Evolutionary conservation across 345 rosid genomes (phyloP).

Genomic region (Aquilaria sinensis): DNA sequence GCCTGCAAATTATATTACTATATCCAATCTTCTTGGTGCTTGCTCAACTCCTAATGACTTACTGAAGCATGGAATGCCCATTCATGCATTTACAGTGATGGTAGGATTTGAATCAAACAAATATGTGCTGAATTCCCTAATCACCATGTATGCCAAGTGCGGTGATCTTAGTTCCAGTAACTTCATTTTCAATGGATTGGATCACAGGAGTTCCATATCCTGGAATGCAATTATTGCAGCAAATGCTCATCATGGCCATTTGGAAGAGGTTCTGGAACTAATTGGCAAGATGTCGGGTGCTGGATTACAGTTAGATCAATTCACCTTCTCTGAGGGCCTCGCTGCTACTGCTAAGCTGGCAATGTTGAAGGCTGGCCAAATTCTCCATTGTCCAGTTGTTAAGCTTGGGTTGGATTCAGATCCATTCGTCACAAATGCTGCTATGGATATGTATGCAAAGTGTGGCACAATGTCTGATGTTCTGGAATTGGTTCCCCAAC

Average conservation of each 20-base stretch:
- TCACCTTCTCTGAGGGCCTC: constrained; percentile 71
- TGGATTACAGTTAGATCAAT: constrained; percentile 62
- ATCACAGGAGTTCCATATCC: constrained; percentile 38
- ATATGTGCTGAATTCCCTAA: constrained; percentile 63
- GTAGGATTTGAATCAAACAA: constrained; percentile 56
- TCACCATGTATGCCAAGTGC: constrained; percentile 78
- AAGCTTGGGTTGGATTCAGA: constrained; percentile 62
- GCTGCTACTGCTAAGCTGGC: constrained; percentile 77
- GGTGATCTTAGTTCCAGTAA: constrained; percentile 59
- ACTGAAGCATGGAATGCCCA: constrained; percentile 44
- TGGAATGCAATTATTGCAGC: constrained; percentile 81
- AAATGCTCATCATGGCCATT: constrained; percentile 54
- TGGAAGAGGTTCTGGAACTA: constrained; percentile 69
- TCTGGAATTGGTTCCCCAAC: constrained; percentile 45
- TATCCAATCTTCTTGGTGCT: constrained; percentile 68
- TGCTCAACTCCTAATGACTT: constrained; percentile 41
- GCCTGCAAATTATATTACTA: constrained; percentile 49
- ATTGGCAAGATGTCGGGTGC: constrained; percentile 40
- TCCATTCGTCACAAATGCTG: constrained; percentile 52
- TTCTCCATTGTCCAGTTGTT: constrained; percentile 55
- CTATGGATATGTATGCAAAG: constrained; percentile 88
- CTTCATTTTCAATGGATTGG: constrained; percentile 41
- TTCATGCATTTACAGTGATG: constrained; percentile 45
- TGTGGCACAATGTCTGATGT: constrained; percentile 70
- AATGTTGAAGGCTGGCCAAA: constrained; percentile 80